Conservation (phyloP, 352 stramenopile genomes). For the Pelagophyceae sp. region DNA sequence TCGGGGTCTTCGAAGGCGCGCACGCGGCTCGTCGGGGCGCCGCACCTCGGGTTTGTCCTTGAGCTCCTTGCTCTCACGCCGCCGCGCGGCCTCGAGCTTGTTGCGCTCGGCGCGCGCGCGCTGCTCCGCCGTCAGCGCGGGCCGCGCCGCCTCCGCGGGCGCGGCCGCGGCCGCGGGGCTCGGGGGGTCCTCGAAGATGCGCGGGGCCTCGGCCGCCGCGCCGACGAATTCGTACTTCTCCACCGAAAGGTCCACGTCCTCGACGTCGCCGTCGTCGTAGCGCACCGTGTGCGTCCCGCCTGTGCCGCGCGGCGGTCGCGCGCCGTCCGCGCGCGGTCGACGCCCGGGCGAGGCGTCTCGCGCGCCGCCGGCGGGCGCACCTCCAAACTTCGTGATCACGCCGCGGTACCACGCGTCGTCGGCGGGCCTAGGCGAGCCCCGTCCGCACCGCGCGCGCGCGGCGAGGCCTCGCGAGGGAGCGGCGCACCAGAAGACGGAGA, state of each 20-base stretch:
- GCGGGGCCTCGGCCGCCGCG: not conserved
- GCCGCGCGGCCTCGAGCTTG: slow-evolving; percentile 4
- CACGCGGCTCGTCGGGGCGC: slow-evolving; percentile 19
- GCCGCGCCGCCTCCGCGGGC: not conserved
- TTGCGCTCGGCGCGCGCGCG: slow-evolving; percentile 25
- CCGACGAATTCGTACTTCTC: slow-evolving; percentile 42
- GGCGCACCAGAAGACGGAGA: slow-evolving; percentile 14
- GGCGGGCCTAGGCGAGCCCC: slow-evolving; percentile 30
- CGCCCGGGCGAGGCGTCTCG: no score
- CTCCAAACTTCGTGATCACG: slow-evolving; percentile 25
- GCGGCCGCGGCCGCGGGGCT: not conserved
- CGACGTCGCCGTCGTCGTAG: slow-evolving; percentile 61
- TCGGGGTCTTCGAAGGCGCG: slow-evolving; percentile 60
- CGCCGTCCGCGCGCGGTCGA: no score
- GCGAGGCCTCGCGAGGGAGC: slow-evolving; percentile 29
- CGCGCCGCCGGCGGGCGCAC: no score
- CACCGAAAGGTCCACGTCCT: slow-evolving; percentile 48
- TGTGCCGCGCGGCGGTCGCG: no score
- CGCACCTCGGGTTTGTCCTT: slow-evolving; percentile 22
- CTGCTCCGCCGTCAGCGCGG: not conserved
- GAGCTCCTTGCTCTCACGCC: no score
- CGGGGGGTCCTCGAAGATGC: no score
- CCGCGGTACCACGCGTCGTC: slow-evolving; percentile 49
- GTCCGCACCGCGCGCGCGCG: slow-evolving; percentile 49
- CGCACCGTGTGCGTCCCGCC: slow-evolving; percentile 41